Base-by-base conservation (phyloP, 208 protist genomes). In the Trypanosoma mega region DNA sequence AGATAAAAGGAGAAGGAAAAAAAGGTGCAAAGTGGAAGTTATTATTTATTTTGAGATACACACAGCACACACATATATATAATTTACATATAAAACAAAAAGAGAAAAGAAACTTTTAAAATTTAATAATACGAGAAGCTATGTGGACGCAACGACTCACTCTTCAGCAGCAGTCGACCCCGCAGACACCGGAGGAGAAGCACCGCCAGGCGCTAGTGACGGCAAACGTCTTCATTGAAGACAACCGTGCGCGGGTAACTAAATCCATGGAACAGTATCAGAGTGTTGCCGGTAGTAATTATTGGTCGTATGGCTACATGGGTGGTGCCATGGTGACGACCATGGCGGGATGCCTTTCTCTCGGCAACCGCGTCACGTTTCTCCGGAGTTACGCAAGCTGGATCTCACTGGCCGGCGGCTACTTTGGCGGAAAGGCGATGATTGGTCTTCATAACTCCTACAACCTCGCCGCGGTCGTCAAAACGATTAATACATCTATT, bases 231-330 rank as follows among this genome's bases (percentile, higher is more conserved):
- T 93, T 93, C 48, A 57, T 87, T 34, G 84, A 90, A 50, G 80
- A 88, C 37, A 93, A 87, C 59, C 64, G 71, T 9, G 65, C 45
- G 8, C 69, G 75, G 18, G 53, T 96, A 33, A 60, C 43, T 21
- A 82, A 79, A 49, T 57, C 71, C 37, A 77, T 82, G 63, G 79
- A 93, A 3, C 36, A 62, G 41, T 84, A 87, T 55, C 55, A 70
- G 21, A 77, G 73, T 8, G 78, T 96, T 16, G 78, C 79, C 3
- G 74, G 84, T 33, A 92, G 73, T 71, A 85, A 57, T 48, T 90
- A 90, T 69, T 93, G 83, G 83, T 81, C 76, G 26, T 96, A 96
- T 56, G 89, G 89, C 14, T 96, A 93, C 64, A 87, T 82, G 61
- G 81, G 78, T 24, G 72, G 64, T 11, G 81, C 72, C 36, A 90